Base-by-base conservation (phyloP, 2,329 filamentous ascomycete genomes). In the Arthroderma sp. region DNA sequence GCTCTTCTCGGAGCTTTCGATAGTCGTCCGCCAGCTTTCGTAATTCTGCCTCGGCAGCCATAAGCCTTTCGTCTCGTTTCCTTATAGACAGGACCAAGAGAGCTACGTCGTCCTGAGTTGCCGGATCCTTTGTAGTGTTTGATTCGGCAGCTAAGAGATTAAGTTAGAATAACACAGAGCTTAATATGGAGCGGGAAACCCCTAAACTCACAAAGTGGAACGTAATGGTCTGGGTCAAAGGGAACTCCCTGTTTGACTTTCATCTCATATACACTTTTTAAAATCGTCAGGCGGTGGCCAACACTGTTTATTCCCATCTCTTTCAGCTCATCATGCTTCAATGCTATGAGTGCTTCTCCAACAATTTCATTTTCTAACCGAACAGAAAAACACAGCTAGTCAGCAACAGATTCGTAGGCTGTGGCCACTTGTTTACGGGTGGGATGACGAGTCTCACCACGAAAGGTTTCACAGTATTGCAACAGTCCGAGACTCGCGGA, bases 261-360 rank as follows among this genome's bases (percentile, higher is more conserved):
- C 58, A 91, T 82, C 59, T 96, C 88, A 67, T 95, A 96, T 44
- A 96, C 87, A 56, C 81, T 88, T 68, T 95, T 96, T 47, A 98
- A 74, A 47, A 98, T 93, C 22, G 87, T 94, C 56, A 98, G 72
- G 48, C 91, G 82, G 68, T 98, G 91, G 36, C 91, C 91, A 40
- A 95, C 86, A 66, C 89, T 96, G 51, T 73, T 72, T 52, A 98
- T 84, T 40, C 88, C 88, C 80, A 96, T 89, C 60, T 93, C 86
- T 66, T 93, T 94, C 56, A 98, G 71, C 61, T 96, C 89, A 46
- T 94, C 85, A 61, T 96, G 91, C 51, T 84, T 82, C 51, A 98
- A 69, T 36, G 86, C 86, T 46, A 94, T 78, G 50, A 98, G 71
- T 43, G 86, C 89, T 62, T 96, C 87, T 52, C 91, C 91, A 33